Conservation (phyloP, 1,284 basidiomycete genomes). For the Ceratobasidium sp. region DNA sequence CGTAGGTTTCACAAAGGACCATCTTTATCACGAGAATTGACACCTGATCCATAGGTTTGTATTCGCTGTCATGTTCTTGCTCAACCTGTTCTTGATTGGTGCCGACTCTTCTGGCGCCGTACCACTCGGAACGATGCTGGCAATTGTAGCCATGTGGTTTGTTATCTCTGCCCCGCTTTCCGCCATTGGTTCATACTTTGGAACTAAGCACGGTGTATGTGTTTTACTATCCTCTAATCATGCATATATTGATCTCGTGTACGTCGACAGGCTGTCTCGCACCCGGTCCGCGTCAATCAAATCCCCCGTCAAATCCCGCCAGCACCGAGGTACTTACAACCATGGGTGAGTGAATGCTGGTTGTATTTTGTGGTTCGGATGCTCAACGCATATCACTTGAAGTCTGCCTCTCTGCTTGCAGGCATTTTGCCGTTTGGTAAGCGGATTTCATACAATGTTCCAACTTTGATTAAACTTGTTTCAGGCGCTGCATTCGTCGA, state of each 20-base stretch:
- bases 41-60: slow-evolving; percentile 61
- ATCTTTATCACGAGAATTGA: slow-evolving; percentile 30
- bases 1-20: slow-evolving; percentile 56
- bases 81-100: slow-evolving; percentile 85
- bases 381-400: slow-evolving; percentile 34
- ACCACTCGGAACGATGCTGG: slow-evolving; percentile 92
- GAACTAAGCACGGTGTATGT: slow-evolving; percentile 85
- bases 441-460: slow-evolving; percentile 40
- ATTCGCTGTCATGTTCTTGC: slow-evolving; percentile 81
- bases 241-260: slow-evolving; percentile 30
- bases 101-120: slow-evolving; percentile 94
- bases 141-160: slow-evolving; percentile 94
- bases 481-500: slow-evolving; percentile 93
- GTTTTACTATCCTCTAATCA: slow-evolving; percentile 25
- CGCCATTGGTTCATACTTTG: slow-evolving; percentile 60
- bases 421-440: slow-evolving; percentile 91
- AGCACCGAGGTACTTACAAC: slow-evolving; percentile 79
- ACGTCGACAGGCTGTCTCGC: slow-evolving; percentile 61
- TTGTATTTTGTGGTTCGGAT: slow-evolving; percentile 27
- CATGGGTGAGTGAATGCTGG: slow-evolving; percentile 61
- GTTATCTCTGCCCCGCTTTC: slow-evolving; percentile 86
- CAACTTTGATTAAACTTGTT: slow-evolving; percentile 19
- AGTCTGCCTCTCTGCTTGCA: slow-evolving; percentile 80
- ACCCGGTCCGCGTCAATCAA: slow-evolving; percentile 89
- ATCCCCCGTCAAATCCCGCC: slow-evolving; percentile 94